Base-by-base conservation (phyloP, 2,329 filamentous ascomycete genomes). In the Helotiales sp. region DNA sequence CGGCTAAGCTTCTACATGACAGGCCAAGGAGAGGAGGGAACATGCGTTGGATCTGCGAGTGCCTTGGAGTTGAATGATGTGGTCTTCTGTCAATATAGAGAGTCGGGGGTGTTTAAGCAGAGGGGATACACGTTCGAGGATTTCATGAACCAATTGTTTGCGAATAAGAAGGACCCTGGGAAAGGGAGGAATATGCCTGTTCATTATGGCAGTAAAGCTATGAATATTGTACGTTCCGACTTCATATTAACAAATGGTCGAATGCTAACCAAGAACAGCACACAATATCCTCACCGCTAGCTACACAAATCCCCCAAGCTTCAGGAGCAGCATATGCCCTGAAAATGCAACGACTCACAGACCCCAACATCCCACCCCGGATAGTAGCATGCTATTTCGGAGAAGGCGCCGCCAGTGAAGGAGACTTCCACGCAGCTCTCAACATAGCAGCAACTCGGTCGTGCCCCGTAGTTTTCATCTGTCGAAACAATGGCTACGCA, bases 91-190 rank as follows among this genome's bases (percentile, higher is more conserved):
- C 95, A 99, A 72, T 99, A 99, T 71, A 85, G 95, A 63, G 95
- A 99, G 74, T 87, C 93, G 44, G 95, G 95, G 1, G 89, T 97
- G 5, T 95, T 96, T 72, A 84, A 89, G 64, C 89, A 97, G 73
- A 85, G 95, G 34, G 95, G 95, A 2, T 97, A 93, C 72, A 90
- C 85, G 0, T 80, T 96, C 46, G 85, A 87, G 48, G 86, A 98
- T 59, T 98, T 98, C 70, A 98, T 99, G 95, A 89, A 85, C 67
- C 95, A 99, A 73, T 77, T 99, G 8, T 97, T 98, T 75, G 86
- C 93, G 19, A 98, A 96, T 70, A 82, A 79, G 54, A 84, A 91
- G 62, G 95, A 99, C 67, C 74, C 80, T 0, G 93, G 93, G 1
- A 83, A 81, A 59, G 95, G 93, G 1, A 85, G 93, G 62, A 98